Evolutionary conservation across 345 rosid species (phyloP), one percentile per base, ranked within the genome.

Genomic region (Pseudoturritis turrita): DNA sequence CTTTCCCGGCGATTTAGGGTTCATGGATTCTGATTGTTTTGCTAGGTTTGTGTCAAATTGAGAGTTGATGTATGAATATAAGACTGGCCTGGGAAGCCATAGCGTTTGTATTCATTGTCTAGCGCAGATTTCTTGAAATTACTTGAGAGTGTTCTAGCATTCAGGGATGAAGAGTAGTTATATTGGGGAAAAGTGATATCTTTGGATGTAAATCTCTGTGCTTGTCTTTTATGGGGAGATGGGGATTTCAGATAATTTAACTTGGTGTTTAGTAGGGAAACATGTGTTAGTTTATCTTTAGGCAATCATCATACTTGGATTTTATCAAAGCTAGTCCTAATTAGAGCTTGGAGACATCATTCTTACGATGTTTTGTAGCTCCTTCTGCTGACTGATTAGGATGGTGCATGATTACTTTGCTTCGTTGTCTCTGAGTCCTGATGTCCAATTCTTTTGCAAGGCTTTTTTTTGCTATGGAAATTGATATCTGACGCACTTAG

Each of bases 1-100:
- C 10, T 15, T 33, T 21, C 0, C 7, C 4, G 11, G 60, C 3
- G 57, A 44, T 68, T 51, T 76, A 62, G 79, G 71, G 65, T 75
- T 75, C 37, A 6, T 53, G 52, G 4, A 23, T 5, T 35, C 25
- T 69, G 17, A 50, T 75, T 52, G 0, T 35, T 3, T 35, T 25
- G 67, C 17, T 50, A 56, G 68, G 19, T 66, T 35, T 73, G n/a
- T 56, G 29, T 15, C 23, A 54, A 17, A 52, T 52, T 61, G 58
- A 51, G 57, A 41, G 13, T 60, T 68, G 51, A 0, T 9, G 22
- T 68, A 3, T 60, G 69, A 14, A 31, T 49, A 8, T 10, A 46
- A 28, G 66, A 46, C 2, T 66, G 26, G 10, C n/a, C 4, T 66
- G 66, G 60, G 70, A 62, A 51, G 47, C 26, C 3, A 31, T 21